Conservation (phyloP, 768 basidiomycete species). For the Harrya chromipes region DNA sequence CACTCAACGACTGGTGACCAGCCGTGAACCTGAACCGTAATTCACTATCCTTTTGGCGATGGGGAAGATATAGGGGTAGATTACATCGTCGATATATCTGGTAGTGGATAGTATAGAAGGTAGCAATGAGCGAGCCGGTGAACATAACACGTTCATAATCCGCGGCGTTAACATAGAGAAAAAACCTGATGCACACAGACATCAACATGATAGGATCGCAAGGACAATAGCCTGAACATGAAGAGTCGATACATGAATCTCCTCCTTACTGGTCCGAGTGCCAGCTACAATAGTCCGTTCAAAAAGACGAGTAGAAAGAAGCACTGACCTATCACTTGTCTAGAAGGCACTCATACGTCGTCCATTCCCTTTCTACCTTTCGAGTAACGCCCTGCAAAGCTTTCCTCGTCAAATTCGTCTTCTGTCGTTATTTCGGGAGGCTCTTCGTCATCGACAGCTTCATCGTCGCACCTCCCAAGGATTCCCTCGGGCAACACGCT, state of each 20-base stretch:
- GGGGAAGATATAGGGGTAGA: constrained; percentile 9
- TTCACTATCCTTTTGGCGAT: background rate
- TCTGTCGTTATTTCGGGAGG: constrained; percentile 54
- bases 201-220: constrained; percentile 2
- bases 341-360: constrained; percentile 30
- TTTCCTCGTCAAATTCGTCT: constrained; percentile 67
- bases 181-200: constrained; percentile 3
- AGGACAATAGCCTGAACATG: constrained; percentile 5
- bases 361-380: constrained; percentile 45
- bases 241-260: constrained; percentile 16
- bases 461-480: constrained; percentile 37
- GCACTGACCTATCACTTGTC: constrained; percentile 8
- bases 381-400: constrained; percentile 70
- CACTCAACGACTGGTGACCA: constrained; percentile 68
- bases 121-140: constrained; percentile 3
- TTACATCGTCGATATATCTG: constrained; percentile 26
- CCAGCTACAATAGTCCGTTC: constrained; percentile 6
- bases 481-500: constrained; percentile 50
- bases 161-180: constrained; percentile 8
- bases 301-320: constrained; percentile 7
- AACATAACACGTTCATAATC: constrained; percentile 6
- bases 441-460: constrained; percentile 51
- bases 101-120: constrained; percentile 25
- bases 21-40: background rate
- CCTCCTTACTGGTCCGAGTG: constrained; percentile 23